Evolutionary conservation across 495 filamentous ascomycete genomes (phyloP).

Genomic region (Daldinia vernicosa): DNA sequence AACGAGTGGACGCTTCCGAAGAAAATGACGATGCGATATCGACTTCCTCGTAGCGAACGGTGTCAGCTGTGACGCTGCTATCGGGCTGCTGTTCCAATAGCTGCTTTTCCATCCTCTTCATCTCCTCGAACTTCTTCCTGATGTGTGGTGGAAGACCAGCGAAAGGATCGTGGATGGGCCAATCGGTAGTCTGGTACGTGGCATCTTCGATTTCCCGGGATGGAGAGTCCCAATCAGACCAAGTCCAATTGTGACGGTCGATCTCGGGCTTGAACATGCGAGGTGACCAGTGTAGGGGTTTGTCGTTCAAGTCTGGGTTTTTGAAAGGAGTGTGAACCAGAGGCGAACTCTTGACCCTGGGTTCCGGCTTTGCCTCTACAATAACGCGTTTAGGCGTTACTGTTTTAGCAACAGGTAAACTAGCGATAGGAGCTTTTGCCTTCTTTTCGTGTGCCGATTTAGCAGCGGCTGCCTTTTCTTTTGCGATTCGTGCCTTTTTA

Average conservation of each 20-base stretch:
- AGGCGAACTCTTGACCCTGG: background rate
- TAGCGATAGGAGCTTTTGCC: background rate
- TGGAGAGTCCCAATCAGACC: constrained; percentile 39
- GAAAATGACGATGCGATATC: constrained; percentile 10
- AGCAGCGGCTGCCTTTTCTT: background rate
- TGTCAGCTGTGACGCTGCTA: constrained; percentile 7
- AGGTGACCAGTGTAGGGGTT: constrained; percentile 35
- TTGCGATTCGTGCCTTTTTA: background rate
- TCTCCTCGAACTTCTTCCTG: constrained; percentile 4
- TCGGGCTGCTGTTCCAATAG: background rate
- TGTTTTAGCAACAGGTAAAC: background rate
- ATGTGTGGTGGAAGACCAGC: constrained; percentile 13
- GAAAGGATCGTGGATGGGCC: constrained; percentile 12
- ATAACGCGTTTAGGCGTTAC: constrained; percentile 5
- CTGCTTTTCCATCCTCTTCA: constrained; percentile 12
- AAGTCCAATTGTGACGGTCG: constrained; percentile 34
- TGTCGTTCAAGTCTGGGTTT: constrained; percentile 27
- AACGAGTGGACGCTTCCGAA: constrained; percentile 6
- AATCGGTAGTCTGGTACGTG: constrained; percentile 23
- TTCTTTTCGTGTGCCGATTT: background rate
- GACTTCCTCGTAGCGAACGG: constrained; percentile 20
- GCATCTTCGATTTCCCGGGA: constrained; percentile 33
- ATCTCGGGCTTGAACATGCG: constrained; percentile 35
- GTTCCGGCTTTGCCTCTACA: constrained; percentile 11
- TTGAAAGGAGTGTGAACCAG: constrained; percentile 22